Conservation (phyloP, 1,139 yeast species). For the Blastobotrys serpentis region DNA sequence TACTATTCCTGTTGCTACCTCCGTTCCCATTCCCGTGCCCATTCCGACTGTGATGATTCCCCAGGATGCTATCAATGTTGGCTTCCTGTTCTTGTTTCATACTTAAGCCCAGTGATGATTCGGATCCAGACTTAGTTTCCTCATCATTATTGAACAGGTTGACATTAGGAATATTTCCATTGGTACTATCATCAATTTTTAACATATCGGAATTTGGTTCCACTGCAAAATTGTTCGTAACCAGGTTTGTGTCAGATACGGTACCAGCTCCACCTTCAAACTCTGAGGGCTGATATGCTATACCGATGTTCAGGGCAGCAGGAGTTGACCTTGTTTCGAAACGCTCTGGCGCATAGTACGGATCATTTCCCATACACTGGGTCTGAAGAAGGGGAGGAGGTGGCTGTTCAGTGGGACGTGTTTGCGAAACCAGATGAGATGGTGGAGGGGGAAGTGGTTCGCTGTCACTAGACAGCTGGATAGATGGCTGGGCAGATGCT, state of each 20-base stretch:
- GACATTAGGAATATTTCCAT: neutral
- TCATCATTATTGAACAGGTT: neutral
- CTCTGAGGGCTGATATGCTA: neutral
- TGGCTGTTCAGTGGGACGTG: neutral
- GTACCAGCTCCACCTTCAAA: neutral
- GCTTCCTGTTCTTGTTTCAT: neutral
- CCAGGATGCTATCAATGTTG: neutral
- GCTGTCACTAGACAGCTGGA: neutral
- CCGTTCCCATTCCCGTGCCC: neutral
- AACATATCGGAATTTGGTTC: neutral
- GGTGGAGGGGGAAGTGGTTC: conserved; percentile 1
- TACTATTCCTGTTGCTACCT: neutral
- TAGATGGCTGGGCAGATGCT: too few relatives aligned
- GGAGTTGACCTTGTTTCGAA: conserved; percentile 21
- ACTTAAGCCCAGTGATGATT: too few relatives aligned
- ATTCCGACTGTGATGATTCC: neutral
- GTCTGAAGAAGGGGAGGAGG: neutral
- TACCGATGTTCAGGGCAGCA: conserved; percentile 8
- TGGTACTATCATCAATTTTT: neutral
- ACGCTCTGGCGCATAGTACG: conserved; percentile 16
- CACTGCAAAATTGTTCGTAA: neutral
- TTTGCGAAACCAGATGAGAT: neutral
- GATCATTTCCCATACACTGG: neutral
- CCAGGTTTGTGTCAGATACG: neutral
- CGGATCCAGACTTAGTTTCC: neutral